These are phyloP conservation scores for Phytophthora uliginosa DNA, from an alignment of 352 stramenopile genomes.

Conservation along the genomic window DNA sequence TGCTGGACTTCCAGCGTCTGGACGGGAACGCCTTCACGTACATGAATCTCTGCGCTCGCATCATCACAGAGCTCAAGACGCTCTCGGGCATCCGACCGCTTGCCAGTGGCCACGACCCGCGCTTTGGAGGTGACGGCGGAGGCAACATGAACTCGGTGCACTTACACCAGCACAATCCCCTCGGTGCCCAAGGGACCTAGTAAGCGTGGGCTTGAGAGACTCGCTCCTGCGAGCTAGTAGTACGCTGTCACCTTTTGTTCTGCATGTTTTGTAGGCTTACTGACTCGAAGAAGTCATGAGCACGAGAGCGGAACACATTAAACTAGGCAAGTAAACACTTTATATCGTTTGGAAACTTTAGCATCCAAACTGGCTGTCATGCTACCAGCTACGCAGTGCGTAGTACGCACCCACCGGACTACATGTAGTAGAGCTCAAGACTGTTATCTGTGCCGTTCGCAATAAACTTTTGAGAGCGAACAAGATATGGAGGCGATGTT, in stretches of 20 bases:
- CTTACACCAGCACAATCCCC: conserved; percentile 55
- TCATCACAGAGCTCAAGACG: conserved; percentile 99
- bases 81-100: conserved; percentile 84
- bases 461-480: too few species aligned
- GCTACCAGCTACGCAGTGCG: too few species aligned
- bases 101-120: conserved; percentile 57
- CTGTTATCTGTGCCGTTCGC: too few species aligned
- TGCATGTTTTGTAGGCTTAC: conserved; percentile 31
- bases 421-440: too few species aligned
- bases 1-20: conserved; percentile 98
- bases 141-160: conserved; percentile 62
- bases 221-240: conserved; percentile 11
- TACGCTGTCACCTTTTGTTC: conserved; percentile 23
- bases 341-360: conserved; percentile 3
- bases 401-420: too few species aligned
- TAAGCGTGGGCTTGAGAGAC: conserved; percentile 6
- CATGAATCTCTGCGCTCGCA: conserved; percentile 99
- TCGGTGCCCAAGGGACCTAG: conserved; percentile 30
- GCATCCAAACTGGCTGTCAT: too few species aligned
- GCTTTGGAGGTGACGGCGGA: conserved; percentile 55
- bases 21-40: conserved; percentile 99
- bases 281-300: conserved; percentile 14
- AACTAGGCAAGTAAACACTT: conserved; percentile 25
- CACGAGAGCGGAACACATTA: conserved; percentile 23
- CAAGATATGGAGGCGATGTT: too few species aligned